Evolutionary conservation across 441 rosid genomes (phyloP).

Genomic region (Populus hybrid): DNA sequence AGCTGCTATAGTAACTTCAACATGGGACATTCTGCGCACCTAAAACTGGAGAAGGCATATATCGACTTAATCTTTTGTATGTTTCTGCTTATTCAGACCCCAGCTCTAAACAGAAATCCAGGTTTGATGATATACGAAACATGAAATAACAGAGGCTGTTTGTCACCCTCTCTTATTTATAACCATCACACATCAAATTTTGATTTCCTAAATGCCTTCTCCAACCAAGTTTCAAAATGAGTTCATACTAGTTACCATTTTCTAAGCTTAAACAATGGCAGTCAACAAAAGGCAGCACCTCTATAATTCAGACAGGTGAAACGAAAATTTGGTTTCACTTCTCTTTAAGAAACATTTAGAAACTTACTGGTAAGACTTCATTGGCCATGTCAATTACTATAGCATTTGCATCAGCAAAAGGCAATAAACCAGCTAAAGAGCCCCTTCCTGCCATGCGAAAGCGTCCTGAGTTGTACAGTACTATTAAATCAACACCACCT

Average conservation of each 20-base stretch:
- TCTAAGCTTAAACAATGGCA: not conserved
- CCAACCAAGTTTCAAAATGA: not conserved
- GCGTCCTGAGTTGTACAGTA: conserved; percentile 89
- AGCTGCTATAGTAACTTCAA: not conserved
- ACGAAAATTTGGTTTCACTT: not conserved
- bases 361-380: conserved; percentile 90
- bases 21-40: not conserved
- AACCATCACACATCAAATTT: not conserved
- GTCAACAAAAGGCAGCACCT: not conserved
- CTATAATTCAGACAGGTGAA: not conserved
- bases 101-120: not conserved
- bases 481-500: conserved; percentile 91
- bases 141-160: not conserved
- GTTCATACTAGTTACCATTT: not conserved
- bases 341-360: not conserved
- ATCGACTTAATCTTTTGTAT: not conserved
- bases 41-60: not conserved
- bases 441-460: conserved; percentile 99
- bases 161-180: not conserved
- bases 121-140: not conserved
- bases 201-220: not conserved
- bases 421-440: conserved; percentile 86
- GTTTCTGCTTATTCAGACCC: not conserved
- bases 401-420: conserved; percentile 95
- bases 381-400: conserved; percentile 93